A percentile compares a stretch with the other conserved stretches of the same genome.
These are phyloP conservation scores for Penstemon barbatus DNA, from an alignment of 257 asterid species.

Conservation along the genomic window DNA sequence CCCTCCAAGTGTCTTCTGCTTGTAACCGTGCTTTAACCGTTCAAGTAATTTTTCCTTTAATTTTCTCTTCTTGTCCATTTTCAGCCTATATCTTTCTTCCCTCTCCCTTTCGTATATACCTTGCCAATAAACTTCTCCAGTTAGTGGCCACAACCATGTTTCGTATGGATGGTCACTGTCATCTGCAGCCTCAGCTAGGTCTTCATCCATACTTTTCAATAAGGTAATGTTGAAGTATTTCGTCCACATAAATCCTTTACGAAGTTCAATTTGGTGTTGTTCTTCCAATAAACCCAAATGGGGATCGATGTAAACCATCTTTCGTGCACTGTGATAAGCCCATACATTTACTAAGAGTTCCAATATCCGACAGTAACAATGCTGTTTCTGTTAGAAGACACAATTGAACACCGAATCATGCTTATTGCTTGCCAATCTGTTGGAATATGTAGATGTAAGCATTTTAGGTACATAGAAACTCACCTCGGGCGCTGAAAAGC, in stretches of 20 bases:
- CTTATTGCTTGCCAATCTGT: not conserved
- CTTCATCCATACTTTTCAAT: slow-evolving; percentile 91
- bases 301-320: slow-evolving; percentile 84
- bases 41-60: slow-evolving; percentile 70
- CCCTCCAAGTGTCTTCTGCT: slow-evolving; percentile 78
- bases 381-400: slow-evolving; percentile 59
- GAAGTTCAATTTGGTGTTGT: slow-evolving; percentile 73
- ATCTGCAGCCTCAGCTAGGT: slow-evolving; percentile 96
- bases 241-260: slow-evolving; percentile 81
- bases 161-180: slow-evolving; percentile 79
- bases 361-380: slow-evolving; percentile 81
- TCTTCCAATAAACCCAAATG: slow-evolving; percentile 66
- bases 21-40: slow-evolving; percentile 78
- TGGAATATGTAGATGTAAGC: not conserved
- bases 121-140: slow-evolving; percentile 96
- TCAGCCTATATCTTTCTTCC: slow-evolving; percentile 82
- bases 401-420: slow-evolving; percentile 27
- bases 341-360: slow-evolving; percentile 87
- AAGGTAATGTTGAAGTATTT: slow-evolving; percentile 67
- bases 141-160: slow-evolving; percentile 91
- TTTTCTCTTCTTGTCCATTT: slow-evolving; percentile 96
- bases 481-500: slow-evolving; percentile 72
- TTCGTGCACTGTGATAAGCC: slow-evolving; percentile 93
- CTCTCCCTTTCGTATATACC: slow-evolving; percentile 91
- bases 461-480: slow-evolving; percentile 19